These are phyloP conservation scores for Backusella liffmaniae DNA, from an alignment of 192 early-diverging fungal genomes.

Conservation along the genomic window DNA sequence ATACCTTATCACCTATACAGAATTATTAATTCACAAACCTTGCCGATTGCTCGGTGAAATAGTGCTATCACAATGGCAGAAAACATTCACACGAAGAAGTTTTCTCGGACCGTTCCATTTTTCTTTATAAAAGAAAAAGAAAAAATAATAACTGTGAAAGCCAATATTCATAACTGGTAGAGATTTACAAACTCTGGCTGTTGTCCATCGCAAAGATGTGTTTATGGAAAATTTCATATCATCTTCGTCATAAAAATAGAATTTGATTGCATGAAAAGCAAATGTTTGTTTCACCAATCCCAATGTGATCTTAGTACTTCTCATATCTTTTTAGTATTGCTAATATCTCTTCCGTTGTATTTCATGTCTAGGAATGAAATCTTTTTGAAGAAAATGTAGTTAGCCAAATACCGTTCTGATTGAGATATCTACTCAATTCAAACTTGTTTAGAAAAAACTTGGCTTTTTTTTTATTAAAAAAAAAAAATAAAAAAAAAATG, in stretches of 20 bases:
- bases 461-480: no score
- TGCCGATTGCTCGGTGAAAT: constrained; percentile 8
- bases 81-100: not conserved
- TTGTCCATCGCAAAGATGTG: not conserved
- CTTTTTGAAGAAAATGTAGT: not conserved
- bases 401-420: not conserved
- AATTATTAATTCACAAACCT: not conserved
- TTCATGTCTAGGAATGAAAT: not conserved
- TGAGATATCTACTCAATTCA: not conserved
- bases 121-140: not conserved
- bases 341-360: not conserved
- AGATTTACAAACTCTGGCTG: no score
- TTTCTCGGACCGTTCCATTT: not conserved
- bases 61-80: not conserved
- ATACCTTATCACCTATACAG: not conserved
- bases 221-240: not conserved
- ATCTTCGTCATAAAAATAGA: not conserved
- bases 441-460: no score
- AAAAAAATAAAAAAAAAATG: no score
- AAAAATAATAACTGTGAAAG: not conserved
- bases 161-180: not conserved
- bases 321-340: not conserved
- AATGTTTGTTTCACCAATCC: not conserved
- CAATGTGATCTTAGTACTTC: not conserved
- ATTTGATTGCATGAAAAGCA: not conserved